Base-by-base conservation (phyloP, 202 grass and related monocot species). In the Tripidium arundinaceum region DNA sequence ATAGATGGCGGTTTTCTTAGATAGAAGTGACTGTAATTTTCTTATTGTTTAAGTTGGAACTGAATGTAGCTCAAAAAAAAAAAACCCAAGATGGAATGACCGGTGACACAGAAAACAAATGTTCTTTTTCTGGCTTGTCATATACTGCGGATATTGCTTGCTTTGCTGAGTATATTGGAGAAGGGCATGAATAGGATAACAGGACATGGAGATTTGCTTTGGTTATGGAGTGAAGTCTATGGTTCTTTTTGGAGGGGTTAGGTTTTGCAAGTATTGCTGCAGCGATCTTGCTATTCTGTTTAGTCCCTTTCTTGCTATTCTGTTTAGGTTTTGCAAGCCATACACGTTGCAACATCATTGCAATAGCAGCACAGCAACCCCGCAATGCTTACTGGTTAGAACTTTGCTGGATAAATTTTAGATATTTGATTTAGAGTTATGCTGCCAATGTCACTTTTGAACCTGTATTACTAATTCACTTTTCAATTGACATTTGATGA, bases 401-500 rank as follows among this genome's bases (percentile, higher is more conserved):
- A 37, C 74, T 77, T 82, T 39, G 10, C 8, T 74, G 37, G 70
- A 4, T 73, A 29, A 2, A 46, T 84, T 77, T 84, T 84, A 31
- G 21, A 41, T 64, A 65, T 42, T 70, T 13, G 16, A 43, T 50
- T 33, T 72, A 34, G 24, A 54, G 34, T 78, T 71, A 10, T 62
- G 21, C 42, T 39, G 22, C 33, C n/a, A 12, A 18, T 7, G 6
- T 73, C 7, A 4, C 27, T 42, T 76, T 67, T 19, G 38, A 58
- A 26, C 63, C 7, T 75, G 70, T 75, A 4, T 16, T 83, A 67
- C 22, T 57, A 58, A 31, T 36, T 57, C 34, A 11, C 47, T 76
- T 37, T 82, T 22, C 29, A 62, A 39, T 72, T 72, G 26, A 39
- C 1, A 2, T 66, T 34, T 57, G 34, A 37, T 72, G 27, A 77